Evolutionary conservation across 495 filamentous ascomycete species (phyloP).

Genomic region (Thozetella sp.): DNA sequence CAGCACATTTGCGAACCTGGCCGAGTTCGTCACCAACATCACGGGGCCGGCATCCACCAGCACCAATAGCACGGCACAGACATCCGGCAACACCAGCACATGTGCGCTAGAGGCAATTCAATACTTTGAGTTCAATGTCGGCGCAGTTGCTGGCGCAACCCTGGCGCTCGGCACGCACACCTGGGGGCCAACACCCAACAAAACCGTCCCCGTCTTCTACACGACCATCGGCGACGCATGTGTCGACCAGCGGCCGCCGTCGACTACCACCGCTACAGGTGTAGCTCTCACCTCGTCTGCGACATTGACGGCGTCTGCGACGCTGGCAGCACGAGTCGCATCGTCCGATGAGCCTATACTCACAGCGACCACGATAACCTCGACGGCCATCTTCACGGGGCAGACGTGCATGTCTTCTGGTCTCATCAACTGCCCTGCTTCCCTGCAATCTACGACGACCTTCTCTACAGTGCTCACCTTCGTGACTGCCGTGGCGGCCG

Average conservation of each 20-base stretch:
- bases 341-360: constrained; percentile 12
- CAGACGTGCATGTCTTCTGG: constrained; percentile 36
- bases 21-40: constrained; percentile 54
- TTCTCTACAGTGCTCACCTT: constrained; percentile 28
- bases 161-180: constrained; percentile 38
- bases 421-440: constrained; percentile 47
- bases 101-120: constrained; percentile 46
- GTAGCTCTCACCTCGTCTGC: background rate
- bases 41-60: constrained; percentile 14
- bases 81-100: no score
- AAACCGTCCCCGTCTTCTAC: constrained; percentile 51
- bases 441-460: constrained; percentile 39
- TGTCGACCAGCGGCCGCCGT: constrained; percentile 25
- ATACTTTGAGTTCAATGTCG: constrained; percentile 48
- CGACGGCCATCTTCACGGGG: constrained; percentile 35
- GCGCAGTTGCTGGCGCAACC: constrained; percentile 52
- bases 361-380: constrained; percentile 33
- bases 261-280: constrained; percentile 5
- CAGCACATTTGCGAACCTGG: constrained; percentile 50
- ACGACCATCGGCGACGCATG: constrained; percentile 50
- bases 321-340: background rate
- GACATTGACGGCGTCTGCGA: background rate
- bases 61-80: constrained; percentile 34
- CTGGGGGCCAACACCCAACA: constrained; percentile 51
- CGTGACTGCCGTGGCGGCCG: constrained; percentile 38